phyloP scores from a whole-genome alignment of 108 stramenopile species.

The Pseudonitzschia delicatissima region DNA sequence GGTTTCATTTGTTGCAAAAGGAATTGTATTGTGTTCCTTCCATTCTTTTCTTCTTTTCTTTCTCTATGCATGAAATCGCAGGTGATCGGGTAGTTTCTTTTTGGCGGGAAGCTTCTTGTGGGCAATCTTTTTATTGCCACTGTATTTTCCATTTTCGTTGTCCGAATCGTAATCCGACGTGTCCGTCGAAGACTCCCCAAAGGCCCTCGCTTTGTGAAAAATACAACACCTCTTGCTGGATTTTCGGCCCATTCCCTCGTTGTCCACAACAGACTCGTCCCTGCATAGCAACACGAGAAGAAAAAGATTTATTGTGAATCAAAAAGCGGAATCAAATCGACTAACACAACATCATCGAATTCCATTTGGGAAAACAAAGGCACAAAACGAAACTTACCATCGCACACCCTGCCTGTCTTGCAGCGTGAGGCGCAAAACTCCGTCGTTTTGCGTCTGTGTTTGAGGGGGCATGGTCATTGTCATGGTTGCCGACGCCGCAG shows the following conservation, averaged over 20 bases:
- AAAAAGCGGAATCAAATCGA: too few relatives aligned
- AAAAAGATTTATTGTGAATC: neutral
- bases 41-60: neutral
- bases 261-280: conserved; percentile 85
- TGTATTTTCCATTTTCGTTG: conserved; percentile 15
- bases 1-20: too few relatives aligned
- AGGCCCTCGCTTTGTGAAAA: conserved; percentile 90
- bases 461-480: conserved; percentile 1
- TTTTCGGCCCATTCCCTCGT: conserved; percentile 91
- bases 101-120: conserved; percentile 42
- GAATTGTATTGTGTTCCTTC: too few relatives aligned
- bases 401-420: conserved; percentile 24
- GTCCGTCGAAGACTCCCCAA: conserved; percentile 88
- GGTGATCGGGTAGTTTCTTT: conserved; percentile 69
- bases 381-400: conserved; percentile 35
- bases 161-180: conserved; percentile 61
- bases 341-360: too few relatives aligned
- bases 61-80: conserved; percentile 77
- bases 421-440: conserved; percentile 34
- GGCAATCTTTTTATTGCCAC: conserved; percentile 29
- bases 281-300: conserved; percentile 16
- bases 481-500: conserved; percentile 33
- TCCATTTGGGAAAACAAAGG: too few relatives aligned
- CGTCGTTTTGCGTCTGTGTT: neutral
- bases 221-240: conserved; percentile 94